Conservation (phyloP, 2,329 filamentous ascomycete species). For the Aspergillus melleus region DNA sequence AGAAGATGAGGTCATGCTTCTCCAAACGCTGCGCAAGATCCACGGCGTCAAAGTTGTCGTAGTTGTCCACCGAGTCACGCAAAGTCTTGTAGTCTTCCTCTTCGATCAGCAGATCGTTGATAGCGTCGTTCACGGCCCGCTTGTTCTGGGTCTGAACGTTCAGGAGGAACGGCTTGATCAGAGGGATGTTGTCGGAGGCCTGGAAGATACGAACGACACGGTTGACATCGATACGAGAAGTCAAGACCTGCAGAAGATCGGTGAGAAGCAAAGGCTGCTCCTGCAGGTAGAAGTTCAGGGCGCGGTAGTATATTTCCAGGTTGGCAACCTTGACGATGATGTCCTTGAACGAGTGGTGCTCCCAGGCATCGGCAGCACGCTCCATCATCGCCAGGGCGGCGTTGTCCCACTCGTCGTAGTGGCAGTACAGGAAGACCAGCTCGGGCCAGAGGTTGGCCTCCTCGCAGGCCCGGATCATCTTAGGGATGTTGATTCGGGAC, state of each 20-base stretch:
- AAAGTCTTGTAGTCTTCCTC: constrained; percentile 99
- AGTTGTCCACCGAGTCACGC: constrained; percentile 95
- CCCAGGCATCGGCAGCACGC: constrained; percentile 95
- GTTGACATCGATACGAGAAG: constrained; percentile 94
- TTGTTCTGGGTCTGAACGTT: constrained; percentile 98
- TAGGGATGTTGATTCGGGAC: constrained; percentile 95
- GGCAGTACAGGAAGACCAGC: constrained; percentile 94
- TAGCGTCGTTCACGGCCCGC: constrained; percentile 94
- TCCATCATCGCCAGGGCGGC: constrained; percentile 97
- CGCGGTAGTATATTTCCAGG: constrained; percentile 97
- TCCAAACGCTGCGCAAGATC: constrained; percentile 89
- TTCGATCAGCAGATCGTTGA: constrained; percentile 96
- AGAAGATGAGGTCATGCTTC: constrained; percentile 98
- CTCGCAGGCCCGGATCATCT: constrained; percentile 91
- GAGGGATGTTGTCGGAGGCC: constrained; percentile 94
- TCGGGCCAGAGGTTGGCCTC: constrained; percentile 97
- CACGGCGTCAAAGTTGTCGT: constrained; percentile 97
- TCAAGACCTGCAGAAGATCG: constrained; percentile 89
- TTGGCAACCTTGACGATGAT: constrained; percentile 97
- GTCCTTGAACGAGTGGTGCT: constrained; percentile 99
- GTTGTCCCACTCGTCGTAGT: constrained; percentile 98
- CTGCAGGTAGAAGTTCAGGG: constrained; percentile 94
- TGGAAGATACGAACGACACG: constrained; percentile 99
- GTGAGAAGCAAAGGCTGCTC: constrained; percentile 94
- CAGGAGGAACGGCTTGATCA: constrained; percentile 98